A percentile compares a stretch with the other conserved stretches of the same genome.
phyloP scores from a whole-genome alignment of 371 early-diverging fungal species.

The Cladochytrium tenue region DNA sequence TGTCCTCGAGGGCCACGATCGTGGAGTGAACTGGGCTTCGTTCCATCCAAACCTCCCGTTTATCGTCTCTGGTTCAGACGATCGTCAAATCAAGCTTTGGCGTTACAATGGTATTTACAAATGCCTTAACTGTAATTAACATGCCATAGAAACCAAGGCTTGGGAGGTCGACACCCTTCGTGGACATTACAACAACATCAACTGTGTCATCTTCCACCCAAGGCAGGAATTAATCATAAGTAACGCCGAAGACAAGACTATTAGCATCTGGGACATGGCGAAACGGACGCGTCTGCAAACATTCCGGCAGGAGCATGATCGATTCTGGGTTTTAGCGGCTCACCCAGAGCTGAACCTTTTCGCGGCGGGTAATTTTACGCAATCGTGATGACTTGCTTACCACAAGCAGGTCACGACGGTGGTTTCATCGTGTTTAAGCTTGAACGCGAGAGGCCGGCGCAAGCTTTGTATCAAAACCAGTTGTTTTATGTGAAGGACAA shows the following conservation, averaged over 20 bases:
- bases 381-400: background rate
- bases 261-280: constrained; percentile 95
- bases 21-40: constrained; percentile 97
- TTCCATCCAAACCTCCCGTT: constrained; percentile 92
- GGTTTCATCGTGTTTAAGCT: constrained; percentile 97
- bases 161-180: constrained; percentile 98
- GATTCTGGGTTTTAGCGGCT: constrained; percentile 95
- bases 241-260: constrained; percentile 94
- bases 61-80: constrained; percentile 97
- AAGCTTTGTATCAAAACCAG: constrained; percentile 73
- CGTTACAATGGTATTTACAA: constrained; percentile 80
- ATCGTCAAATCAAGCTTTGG: constrained; percentile 98
- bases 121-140: background rate
- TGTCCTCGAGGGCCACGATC: constrained; percentile 98
- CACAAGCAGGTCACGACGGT: constrained; percentile 84
- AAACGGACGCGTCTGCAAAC: constrained; percentile 89
- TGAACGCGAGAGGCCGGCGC: constrained; percentile 93
- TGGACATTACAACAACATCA: constrained; percentile 98
- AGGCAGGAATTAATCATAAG: constrained; percentile 90
- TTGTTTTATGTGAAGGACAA: constrained; percentile 86
- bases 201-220: constrained; percentile 89
- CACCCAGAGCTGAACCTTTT: constrained; percentile 94
- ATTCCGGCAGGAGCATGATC: constrained; percentile 93
- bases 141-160: constrained; percentile 76
- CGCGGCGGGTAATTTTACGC: constrained; percentile 80